phyloP scores from a whole-genome alignment of 192 early-diverging fungal genomes.

The Coemansia sp. region DNA sequence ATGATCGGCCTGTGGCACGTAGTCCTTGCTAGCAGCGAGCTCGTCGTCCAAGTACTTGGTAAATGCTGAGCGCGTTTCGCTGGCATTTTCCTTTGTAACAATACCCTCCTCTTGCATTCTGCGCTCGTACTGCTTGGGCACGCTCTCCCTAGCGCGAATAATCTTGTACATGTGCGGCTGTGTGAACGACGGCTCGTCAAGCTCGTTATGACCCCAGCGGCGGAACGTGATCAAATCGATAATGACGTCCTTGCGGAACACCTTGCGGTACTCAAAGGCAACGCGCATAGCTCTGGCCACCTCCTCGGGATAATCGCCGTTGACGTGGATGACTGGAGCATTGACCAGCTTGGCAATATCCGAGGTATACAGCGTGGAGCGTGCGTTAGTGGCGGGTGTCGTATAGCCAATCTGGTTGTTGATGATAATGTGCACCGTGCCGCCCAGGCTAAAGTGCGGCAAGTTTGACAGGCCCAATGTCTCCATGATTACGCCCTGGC shows the following conservation, averaged over 20 bases:
- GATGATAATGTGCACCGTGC: slow-evolving; percentile 95
- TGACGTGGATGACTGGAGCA: slow-evolving; percentile 95
- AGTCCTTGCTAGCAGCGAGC: slow-evolving; percentile 44
- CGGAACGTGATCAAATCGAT: slow-evolving; percentile 95
- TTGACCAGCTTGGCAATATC: slow-evolving; percentile 98
- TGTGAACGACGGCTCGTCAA: slow-evolving; percentile 97
- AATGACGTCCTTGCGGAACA: slow-evolving; percentile 95
- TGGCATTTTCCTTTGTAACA: slow-evolving; percentile 30
- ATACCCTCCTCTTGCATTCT: slow-evolving; percentile 58
- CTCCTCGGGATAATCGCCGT: slow-evolving; percentile 93
- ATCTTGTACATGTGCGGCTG: slow-evolving; percentile 97
- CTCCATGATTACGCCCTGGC: slow-evolving; percentile 95
- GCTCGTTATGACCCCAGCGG: slow-evolving; percentile 97
- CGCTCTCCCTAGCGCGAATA: slow-evolving; percentile 81
- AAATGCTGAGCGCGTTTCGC: slow-evolving; percentile 29
- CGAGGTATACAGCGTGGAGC: slow-evolving; percentile 87
- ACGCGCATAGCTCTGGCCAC: slow-evolving; percentile 83
- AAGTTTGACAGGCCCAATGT: slow-evolving; percentile 94
- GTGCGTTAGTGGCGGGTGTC: slow-evolving; percentile 93
- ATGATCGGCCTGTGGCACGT: slow-evolving; percentile 39
- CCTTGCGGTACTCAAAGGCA: slow-evolving; percentile 89
- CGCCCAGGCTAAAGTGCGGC: slow-evolving; percentile 93
- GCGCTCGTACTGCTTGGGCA: slow-evolving; percentile 86
- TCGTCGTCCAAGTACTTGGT: slow-evolving; percentile 43
- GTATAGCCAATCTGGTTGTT: slow-evolving; percentile 99